phyloP scores from a whole-genome alignment of 2,329 filamentous ascomycete genomes.

The Beauveria australis region DNA sequence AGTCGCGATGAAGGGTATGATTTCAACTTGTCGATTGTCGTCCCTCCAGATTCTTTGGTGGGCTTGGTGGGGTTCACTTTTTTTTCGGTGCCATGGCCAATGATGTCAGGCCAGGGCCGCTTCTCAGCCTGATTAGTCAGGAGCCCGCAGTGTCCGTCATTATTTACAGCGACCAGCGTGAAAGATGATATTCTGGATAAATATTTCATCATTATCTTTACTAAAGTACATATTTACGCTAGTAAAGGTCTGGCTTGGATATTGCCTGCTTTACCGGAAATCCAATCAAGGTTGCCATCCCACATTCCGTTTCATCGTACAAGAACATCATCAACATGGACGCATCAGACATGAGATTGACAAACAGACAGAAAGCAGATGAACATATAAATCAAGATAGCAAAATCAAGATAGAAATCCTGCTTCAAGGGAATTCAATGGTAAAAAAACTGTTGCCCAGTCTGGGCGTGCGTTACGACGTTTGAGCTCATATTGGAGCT shows the following conservation, averaged over 20 bases:
- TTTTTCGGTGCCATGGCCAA: conserved; percentile 21
- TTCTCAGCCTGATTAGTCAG: conserved; percentile 6
- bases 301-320: not conserved
- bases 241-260: not conserved
- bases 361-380: not conserved
- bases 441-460: conserved; percentile 2
- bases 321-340: not conserved
- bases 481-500: not conserved
- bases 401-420: not conserved
- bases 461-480: not conserved
- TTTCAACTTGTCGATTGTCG: not conserved
- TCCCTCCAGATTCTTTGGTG: conserved; percentile 14
- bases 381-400: not conserved
- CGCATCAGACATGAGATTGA: not conserved
- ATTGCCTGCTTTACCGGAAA: not conserved
- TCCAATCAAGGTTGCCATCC: not conserved
- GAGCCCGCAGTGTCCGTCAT: not conserved
- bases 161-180: not conserved
- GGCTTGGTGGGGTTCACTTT: conserved; percentile 32
- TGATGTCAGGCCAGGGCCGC: conserved; percentile 24
- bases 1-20: not conserved
- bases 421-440: not conserved
- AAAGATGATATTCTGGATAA: not conserved
- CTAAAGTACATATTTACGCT: not conserved
- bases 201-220: not conserved